These are phyloP conservation scores for Aspergillus thermomutatus DNA, from an alignment of 2,329 filamentous ascomycete species.

Conservation along the genomic window DNA sequence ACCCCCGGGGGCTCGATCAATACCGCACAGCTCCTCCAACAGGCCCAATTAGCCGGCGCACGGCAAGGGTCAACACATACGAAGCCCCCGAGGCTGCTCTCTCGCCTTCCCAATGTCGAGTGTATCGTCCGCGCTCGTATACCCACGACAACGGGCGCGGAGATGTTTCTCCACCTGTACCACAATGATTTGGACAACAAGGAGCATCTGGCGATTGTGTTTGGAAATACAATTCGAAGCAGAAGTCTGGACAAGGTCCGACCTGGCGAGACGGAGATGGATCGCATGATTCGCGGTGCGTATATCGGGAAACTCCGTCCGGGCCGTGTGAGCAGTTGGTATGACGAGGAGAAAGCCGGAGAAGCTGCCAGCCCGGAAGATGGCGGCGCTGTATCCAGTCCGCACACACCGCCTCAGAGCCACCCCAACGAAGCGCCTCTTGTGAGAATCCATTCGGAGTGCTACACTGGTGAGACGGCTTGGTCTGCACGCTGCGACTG, in stretches of 20 bases:
- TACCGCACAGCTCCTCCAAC: constrained; percentile 28
- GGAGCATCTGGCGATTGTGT: constrained; percentile 95
- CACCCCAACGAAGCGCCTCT: constrained; percentile 56
- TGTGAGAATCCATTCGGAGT: constrained; percentile 95
- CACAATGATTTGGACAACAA: constrained; percentile 90
- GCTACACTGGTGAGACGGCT: constrained; percentile 96
- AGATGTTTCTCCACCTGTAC: constrained; percentile 97
- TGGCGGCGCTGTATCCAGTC: constrained; percentile 9
- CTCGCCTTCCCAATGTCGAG: constrained; percentile 76
- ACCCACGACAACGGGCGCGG: constrained; percentile 82
- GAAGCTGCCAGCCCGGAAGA: constrained; percentile 4
- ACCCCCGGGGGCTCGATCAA: constrained; percentile 40
- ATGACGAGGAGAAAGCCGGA: constrained; percentile 43
- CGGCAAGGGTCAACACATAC: constrained; percentile 29
- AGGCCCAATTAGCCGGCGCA: constrained; percentile 21
- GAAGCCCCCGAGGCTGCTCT: constrained; percentile 68
- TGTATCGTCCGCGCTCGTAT: constrained; percentile 94
- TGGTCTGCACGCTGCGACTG: constrained; percentile 98
- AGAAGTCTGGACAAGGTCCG: constrained; percentile 52
- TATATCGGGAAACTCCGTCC: constrained; percentile 87
- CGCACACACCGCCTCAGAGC: constrained; percentile 15
- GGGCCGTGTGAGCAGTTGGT: constrained; percentile 72
- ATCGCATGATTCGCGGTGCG: constrained; percentile 86
- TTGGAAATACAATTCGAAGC: constrained; percentile 78
- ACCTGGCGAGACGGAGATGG: constrained; percentile 49